Evolutionary conservation across 768 basidiomycete species (phyloP).

Genomic region (Lepiota brunneoincarnata): DNA sequence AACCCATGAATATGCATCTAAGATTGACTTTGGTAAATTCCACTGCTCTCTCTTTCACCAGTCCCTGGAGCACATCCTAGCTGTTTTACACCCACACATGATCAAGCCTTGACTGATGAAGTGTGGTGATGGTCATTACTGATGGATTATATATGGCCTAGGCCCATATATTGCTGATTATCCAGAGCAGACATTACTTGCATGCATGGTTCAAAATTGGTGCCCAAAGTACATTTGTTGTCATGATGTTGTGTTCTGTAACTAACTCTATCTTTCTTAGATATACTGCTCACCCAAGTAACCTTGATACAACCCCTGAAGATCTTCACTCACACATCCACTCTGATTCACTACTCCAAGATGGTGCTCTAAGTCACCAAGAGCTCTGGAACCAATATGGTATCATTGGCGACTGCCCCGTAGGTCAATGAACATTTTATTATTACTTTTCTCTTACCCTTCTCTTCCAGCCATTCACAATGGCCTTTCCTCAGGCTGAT

Average conservation of each 20-base stretch:
- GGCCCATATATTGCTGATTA: slow-evolving; percentile 30
- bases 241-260: neutral
- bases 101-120: slow-evolving; percentile 14
- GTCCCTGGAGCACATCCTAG: neutral
- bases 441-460: neutral
- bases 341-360: neutral
- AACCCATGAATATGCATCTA: too few species aligned
- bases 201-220: slow-evolving; percentile 23
- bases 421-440: too few species aligned
- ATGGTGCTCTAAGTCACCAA: neutral
- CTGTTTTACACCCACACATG: neutral
- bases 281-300: neutral
- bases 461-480: slow-evolving; percentile 26
- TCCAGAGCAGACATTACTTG: slow-evolving; percentile 23
- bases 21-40: neutral
- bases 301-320: neutral
- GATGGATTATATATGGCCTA: slow-evolving; percentile 20
- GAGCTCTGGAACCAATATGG: slow-evolving; percentile 9
- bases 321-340: neutral
- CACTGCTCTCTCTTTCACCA: neutral
- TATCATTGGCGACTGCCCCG: neutral
- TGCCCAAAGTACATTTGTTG: slow-evolving; percentile 21
- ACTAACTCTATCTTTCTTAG: neutral
- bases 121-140: slow-evolving; percentile 25
- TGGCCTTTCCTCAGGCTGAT: slow-evolving; percentile 28